Evolutionary conservation across 179 eudicot genomes (phyloP), one percentile per base, ranked within the genome.

Genomic region (Spergularia azorica): DNA sequence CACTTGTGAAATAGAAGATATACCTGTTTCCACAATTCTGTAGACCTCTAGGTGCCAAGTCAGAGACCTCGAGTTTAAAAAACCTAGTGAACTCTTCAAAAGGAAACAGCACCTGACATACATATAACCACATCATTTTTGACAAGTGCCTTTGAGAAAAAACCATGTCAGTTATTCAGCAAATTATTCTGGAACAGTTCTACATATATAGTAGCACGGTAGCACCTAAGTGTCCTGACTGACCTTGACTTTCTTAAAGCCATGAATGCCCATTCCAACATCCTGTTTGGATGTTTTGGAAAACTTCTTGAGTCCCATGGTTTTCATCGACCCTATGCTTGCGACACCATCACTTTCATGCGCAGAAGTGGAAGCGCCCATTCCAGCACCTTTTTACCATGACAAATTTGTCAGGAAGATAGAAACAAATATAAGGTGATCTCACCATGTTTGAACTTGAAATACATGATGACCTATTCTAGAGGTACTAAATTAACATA

Each of bases 11-110:
- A 36, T 41, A 6, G n/a, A 17, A 64, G 57, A 48, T 7, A 26
- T 86, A 94, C 98, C 98, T 94, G 85, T 94, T 94, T 77, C 98
- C 98, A 72, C 96, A 92, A 80, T 94, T 94, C 76, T 91, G 18
- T 57, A 94, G 95, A 67, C 98, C 98, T 84, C 96, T 85, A 79
- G 98, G 98, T 55, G 84, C 76, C 79, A 92, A 73, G 79, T 83
- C 88, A 71, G 76, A 83, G 65, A 76, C 84, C 63, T 91, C 90
- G 77, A 68, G 83, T 70, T 91, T 87, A 69, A 90, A 94, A 79
- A 84, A 83, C 89, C 80, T 91, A 74, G 83, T 75, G 78, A 89
- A 91, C 79, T 88, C 94, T 75, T 92, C 94, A 66, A 89, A 94
- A 18, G 98, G 93, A 84, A 92, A 94, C 46, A 94, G 84, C 90